phyloP scores from a whole-genome alignment of 2,329 filamentous ascomycete species.

The Ophiostoma sp. region DNA sequence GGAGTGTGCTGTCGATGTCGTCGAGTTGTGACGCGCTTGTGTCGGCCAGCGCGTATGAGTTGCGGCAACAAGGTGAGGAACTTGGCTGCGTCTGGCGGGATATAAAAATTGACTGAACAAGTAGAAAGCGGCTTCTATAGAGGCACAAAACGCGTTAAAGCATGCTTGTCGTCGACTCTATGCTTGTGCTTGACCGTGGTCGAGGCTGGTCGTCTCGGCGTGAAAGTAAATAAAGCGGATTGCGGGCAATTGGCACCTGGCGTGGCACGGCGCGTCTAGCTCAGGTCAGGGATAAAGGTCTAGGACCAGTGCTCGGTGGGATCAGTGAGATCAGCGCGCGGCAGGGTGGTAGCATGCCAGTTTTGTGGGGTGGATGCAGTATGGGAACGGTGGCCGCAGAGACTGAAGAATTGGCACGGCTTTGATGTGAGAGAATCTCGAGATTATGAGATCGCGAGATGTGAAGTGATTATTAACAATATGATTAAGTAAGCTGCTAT shows the following conservation, averaged over 20 bases:
- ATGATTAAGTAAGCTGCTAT: neutral
- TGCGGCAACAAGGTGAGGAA: neutral
- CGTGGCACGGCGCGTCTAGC: constrained; percentile 2
- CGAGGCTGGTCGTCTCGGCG: constrained; percentile 2
- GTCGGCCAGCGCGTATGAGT: constrained; percentile 3
- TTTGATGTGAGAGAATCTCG: neutral
- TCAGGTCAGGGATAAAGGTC: constrained; percentile 1
- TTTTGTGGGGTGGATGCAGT: neutral
- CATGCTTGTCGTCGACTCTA: neutral
- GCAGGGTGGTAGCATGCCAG: neutral
- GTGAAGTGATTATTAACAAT: neutral
- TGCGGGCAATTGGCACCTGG: neutral
- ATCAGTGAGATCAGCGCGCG: constrained; percentile 7
- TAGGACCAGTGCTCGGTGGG: neutral
- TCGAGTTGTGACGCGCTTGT: constrained; percentile 3
- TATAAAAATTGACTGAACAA: neutral
- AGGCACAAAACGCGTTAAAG: constrained; percentile 3
- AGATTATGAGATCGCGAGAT: neutral
- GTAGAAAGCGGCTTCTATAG: neutral
- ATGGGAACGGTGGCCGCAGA: neutral
- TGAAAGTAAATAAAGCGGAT: constrained; percentile 8
- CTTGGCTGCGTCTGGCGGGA: neutral
- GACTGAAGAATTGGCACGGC: neutral
- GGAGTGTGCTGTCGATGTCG: neutral
- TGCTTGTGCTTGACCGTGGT: constrained; percentile 2